Base-by-base conservation (phyloP, 129 eudicot genomes). In the Silybum marianum region DNA sequence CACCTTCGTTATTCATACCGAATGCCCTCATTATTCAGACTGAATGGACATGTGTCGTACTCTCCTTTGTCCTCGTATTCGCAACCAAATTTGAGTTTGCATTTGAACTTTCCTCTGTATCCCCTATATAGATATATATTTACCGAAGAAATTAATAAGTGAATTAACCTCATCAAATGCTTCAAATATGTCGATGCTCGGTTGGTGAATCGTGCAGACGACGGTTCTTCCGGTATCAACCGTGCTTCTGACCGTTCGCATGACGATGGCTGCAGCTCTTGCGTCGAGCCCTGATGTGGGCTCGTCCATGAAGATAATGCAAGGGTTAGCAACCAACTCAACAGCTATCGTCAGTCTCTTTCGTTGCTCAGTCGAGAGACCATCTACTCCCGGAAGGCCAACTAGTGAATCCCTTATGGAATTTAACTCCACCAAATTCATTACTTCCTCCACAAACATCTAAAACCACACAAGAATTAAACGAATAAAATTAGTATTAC, bases 241-340 rank as follows among this genome's bases (percentile, higher is more conserved):
- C 0, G 95, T 94, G 87, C 91, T 91, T 70, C 97, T 85, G 48
- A 94, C 98, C 0, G 95, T 86, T 11, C 97, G 79, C 97, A 94
- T 94, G 39, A 94, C 95, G 76, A 94, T 91, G 44, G 98, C 95
- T 24, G 98, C 93, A 38, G 97, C 93, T 74, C 98, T 82, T 68
- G 98, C 97, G 65, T 94, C 98, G 58, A 91, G 93, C 12, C 95
- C 97, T 2, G 95, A 91, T 44, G 97, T 91, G 25, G 98, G 95
- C 80, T 94, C 98, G 60, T 94, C 97, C 97, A 94, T 91, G 82
- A 91, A 94, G 79, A 91, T 91, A 22, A 94, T 94, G 23, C 95
- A 90, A 4, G 98, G 98, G 74, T 91, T 91, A 19, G 97, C 95
- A 74, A 94, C 95, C 69, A 94, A 70, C 79, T 94, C 93, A 58